phyloP scores from a whole-genome alignment of 148 eudicot species.

The Vaccinium vitisidaea region DNA sequence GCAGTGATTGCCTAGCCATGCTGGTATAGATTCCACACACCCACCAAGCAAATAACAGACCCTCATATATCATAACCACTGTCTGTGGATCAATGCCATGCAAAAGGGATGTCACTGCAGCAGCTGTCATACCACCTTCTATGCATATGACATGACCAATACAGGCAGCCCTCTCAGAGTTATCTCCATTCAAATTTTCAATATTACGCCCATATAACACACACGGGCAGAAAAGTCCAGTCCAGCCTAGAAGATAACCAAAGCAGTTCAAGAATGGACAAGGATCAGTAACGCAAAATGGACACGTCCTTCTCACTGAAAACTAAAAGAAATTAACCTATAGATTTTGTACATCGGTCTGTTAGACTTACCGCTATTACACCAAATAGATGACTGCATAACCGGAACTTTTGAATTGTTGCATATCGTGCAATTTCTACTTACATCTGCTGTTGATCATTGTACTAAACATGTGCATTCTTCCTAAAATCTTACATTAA shows the following conservation, averaged over 20 bases:
- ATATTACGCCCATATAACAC: slow-evolving; percentile 73
- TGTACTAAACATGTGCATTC: background rate
- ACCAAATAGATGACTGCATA: background rate
- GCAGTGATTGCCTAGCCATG: slow-evolving; percentile 60
- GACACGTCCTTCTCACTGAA: background rate
- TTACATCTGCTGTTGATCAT: background rate
- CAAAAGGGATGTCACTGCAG: slow-evolving; percentile 40
- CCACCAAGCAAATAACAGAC: slow-evolving; percentile 82
- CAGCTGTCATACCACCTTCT: slow-evolving; percentile 72
- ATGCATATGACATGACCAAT: slow-evolving; percentile 61
- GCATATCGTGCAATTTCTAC: background rate
- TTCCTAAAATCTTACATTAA: background rate
- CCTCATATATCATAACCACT: slow-evolving; percentile 59
- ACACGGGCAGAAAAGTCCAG: slow-evolving; percentile 79
- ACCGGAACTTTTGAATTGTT: no score
- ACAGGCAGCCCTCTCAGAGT: slow-evolving; percentile 52
- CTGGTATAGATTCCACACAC: slow-evolving; percentile 81
- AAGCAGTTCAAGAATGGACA: slow-evolving; percentile 3
- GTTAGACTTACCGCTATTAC: background rate
- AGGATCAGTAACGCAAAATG: background rate
- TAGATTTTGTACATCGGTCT: background rate
- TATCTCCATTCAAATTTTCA: slow-evolving; percentile 48
- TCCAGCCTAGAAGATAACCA: slow-evolving; percentile 43
- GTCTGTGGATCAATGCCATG: slow-evolving; percentile 67
- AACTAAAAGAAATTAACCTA: background rate